phyloP scores from a whole-genome alignment of 2,329 filamentous ascomycete species.

The Sporothrix schenckii region DNA sequence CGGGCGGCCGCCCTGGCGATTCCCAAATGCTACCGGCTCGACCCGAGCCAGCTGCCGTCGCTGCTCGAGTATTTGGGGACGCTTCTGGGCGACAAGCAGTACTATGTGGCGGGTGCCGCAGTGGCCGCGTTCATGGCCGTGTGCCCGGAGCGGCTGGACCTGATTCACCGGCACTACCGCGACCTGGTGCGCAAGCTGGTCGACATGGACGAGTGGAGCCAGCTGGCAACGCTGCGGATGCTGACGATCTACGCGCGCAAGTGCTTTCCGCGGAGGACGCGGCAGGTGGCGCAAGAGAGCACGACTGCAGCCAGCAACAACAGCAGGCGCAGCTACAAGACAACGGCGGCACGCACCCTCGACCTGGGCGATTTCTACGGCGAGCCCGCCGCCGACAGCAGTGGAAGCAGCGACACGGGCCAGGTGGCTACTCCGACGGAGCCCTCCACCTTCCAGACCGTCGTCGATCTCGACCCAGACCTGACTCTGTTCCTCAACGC shows the following conservation, averaged over 20 bases:
- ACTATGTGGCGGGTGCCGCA: conserved; percentile 93
- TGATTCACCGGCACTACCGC: conserved; percentile 90
- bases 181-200: conserved; percentile 84
- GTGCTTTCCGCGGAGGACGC: conserved; percentile 77
- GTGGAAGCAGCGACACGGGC: conserved; percentile 37
- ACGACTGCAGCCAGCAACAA: neutral
- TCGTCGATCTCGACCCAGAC: conserved; percentile 74
- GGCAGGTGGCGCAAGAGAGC: conserved; percentile 44
- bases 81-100: conserved; percentile 86
- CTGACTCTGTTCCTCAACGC: conserved; percentile 77
- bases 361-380: conserved; percentile 79
- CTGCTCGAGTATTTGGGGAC: conserved; percentile 78
- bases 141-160: conserved; percentile 82
- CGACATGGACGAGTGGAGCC: conserved; percentile 99
- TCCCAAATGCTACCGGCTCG: conserved; percentile 91
- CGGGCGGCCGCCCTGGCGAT: conserved; percentile 92
- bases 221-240: conserved; percentile 78
- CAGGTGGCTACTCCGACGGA: neutral
- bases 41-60: conserved; percentile 82
- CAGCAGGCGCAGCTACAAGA: conserved; percentile 44
- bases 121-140: conserved; percentile 87
- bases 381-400: conserved; percentile 54
- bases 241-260: conserved; percentile 83
- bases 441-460: conserved; percentile 54
- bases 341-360: conserved; percentile 31